Evolutionary conservation across 768 basidiomycete genomes (phyloP), one percentile per base, ranked within the genome.

Genomic region (Suillus spraguei): DNA sequence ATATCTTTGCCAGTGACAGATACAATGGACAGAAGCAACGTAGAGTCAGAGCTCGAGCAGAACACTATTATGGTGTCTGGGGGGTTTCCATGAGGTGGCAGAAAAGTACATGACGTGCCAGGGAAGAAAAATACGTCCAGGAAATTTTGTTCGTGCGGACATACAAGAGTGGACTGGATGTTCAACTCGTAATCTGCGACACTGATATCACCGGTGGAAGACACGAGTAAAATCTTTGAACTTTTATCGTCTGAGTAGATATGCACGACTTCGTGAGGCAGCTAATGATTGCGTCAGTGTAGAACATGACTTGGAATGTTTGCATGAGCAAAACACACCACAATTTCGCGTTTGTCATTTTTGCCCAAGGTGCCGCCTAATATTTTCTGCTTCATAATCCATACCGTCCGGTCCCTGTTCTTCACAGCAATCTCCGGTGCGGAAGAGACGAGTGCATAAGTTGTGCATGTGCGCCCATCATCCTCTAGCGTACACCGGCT

Each of bases 341-440:
- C 70, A 42, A 76, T 69, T 36, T 72, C 71, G 60, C 71, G 81
- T 74, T 79, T 83, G 77, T 81, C 74, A 73, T 75, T 47, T 69
- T 75, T 61, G 65, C 68, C 35, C 14, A 60, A 35, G 61, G 68
- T 65, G 71, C 66, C 71, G 17, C 78, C 77, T 36, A 78, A 80
- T n/a, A 83, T 63, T 62, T 78, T 78, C 68, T 89, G 84, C 67
- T 77, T 81, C 87, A 90, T 90, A 61, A 79, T 76, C 83, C 87
- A 89, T 58, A 91, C 75, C 0, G 83, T 85, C 55, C 83, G 79
- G 6, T 81, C 82, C 50, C 73, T 72, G 24, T 81, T 77, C 28
- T 81, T 77, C 44, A 66, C 47, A 39, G 74, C 62, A 1, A 85
- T 61, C 28, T 84, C 85, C 7, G 86, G 76, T 24, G 84, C 82